Evolutionary conservation across 306 rosid species (phyloP).

Genomic region (Corylus heterophylla): DNA sequence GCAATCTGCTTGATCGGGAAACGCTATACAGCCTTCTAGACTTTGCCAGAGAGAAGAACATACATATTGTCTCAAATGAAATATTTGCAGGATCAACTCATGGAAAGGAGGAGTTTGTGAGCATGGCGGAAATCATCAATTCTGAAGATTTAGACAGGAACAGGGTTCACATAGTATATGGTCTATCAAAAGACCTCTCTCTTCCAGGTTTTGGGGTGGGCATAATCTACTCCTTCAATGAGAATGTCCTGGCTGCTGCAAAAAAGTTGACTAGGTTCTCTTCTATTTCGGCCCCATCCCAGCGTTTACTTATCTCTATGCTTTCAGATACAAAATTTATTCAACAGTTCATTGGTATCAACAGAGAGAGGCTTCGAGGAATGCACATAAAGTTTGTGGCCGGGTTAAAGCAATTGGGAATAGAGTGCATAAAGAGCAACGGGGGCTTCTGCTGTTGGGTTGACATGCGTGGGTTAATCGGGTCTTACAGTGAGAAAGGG

Average conservation of each 20-base stretch:
- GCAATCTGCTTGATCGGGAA: conserved; percentile 59
- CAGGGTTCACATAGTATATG: conserved; percentile 80
- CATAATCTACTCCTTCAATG: conserved; percentile 70
- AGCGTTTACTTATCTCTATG: conserved; percentile 69
- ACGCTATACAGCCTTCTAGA: conserved; percentile 67
- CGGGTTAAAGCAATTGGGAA: conserved; percentile 76
- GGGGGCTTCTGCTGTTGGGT: conserved; percentile 97
- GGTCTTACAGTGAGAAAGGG: conserved; percentile 79
- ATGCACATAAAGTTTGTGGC: conserved; percentile 51
- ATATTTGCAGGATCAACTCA: conserved; percentile 57
- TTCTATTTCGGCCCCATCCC: conserved; percentile 67
- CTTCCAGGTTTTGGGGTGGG: conserved; percentile 78
- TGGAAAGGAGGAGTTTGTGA: conserved; percentile 62
- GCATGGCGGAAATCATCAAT: conserved; percentile 81
- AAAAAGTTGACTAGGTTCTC: conserved; percentile 72
- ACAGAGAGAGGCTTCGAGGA: conserved; percentile 52
- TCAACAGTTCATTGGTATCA: conserved; percentile 46
- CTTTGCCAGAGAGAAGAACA: conserved; percentile 92
- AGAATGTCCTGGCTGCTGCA: conserved; percentile 61
- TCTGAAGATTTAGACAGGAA: conserved; percentile 60
- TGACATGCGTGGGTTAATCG: conserved; percentile 67
- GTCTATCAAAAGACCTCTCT: conserved; percentile 75
- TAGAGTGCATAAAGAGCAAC: conserved; percentile 59
- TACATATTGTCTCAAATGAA: conserved; percentile 82
- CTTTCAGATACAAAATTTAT: conserved; percentile 71